Evolutionary conservation across 2,329 filamentous ascomycete genomes (phyloP).

Genomic region (Aspergillus cejpii): DNA sequence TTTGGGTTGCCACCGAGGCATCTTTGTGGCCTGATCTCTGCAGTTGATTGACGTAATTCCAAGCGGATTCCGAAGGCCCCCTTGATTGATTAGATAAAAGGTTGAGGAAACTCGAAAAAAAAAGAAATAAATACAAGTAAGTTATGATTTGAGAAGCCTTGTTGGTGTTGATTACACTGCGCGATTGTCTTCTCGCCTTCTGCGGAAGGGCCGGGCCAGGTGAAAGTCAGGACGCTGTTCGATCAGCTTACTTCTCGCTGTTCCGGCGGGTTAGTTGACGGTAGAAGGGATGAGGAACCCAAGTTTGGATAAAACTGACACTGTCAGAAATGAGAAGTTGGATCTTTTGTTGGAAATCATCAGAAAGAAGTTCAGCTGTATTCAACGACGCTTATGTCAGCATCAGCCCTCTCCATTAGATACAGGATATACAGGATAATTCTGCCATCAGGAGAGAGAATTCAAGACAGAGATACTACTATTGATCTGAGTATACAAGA

Average conservation of each 20-base stretch:
- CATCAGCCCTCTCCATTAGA: neutral
- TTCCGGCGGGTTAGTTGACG: no score
- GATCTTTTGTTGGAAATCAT: neutral
- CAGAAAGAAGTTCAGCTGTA: neutral
- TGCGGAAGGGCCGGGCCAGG: constrained; percentile 2
- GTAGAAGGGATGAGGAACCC: no score
- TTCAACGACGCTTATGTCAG: neutral
- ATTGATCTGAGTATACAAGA: neutral
- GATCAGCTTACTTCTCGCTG: no score
- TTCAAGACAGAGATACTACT: neutral
- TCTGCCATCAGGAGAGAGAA: no score
- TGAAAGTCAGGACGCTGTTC: no score
- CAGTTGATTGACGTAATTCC: no score
- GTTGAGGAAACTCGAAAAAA: neutral
- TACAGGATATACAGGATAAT: no score
- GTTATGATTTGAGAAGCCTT: neutral
- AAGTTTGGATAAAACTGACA: no score
- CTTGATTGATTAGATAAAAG: neutral
- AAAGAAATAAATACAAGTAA: neutral
- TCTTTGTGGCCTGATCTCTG: no score
- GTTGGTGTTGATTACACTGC: no score
- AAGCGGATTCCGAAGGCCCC: neutral
- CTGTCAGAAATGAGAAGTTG: no score
- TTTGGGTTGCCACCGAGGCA: constrained; percentile 30
- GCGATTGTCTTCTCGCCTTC: no score